Percentiles rank a stretch among this genome's conserved stretches.
phyloP scores from a whole-genome alignment of 352 stramenopile genomes.

The Thraustochytrium sp. region DNA sequence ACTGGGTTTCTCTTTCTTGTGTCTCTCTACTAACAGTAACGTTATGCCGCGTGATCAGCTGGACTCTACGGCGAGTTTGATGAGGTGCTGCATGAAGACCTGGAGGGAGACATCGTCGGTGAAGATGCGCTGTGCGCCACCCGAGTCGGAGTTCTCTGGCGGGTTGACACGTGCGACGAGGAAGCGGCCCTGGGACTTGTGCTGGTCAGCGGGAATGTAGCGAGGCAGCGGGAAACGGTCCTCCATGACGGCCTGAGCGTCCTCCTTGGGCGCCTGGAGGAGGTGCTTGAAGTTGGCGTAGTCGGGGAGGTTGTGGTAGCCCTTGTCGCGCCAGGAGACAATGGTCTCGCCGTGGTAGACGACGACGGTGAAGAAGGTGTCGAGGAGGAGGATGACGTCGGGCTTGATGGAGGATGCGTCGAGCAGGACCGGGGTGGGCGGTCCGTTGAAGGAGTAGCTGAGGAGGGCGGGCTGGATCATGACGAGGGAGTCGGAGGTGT shows the following conservation, averaged over 20 bases:
- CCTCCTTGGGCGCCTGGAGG: conserved; percentile 85
- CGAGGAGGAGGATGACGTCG: conserved; percentile 96
- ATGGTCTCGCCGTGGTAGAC: conserved; percentile 99
- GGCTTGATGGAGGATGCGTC: conserved; percentile 83
- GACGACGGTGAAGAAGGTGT: conserved; percentile 99
- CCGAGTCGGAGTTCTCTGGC: conserved; percentile 87
- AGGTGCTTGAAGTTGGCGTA: conserved; percentile 98
- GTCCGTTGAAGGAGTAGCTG: conserved; percentile 90
- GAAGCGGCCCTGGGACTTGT: conserved; percentile 98
- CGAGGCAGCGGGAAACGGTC: conserved; percentile 93
- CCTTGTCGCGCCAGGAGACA: conserved; percentile 92
- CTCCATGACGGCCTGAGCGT: conserved; percentile 98
- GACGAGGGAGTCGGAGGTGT: conserved; percentile 95
- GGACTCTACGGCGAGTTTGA: conserved; percentile 74
- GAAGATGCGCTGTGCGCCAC: conserved; percentile 88
- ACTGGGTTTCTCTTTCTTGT: no score
- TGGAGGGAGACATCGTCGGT: conserved; percentile 99
- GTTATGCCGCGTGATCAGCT: no score
- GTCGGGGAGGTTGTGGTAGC: conserved; percentile 83
- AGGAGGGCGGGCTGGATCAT: conserved; percentile 99
- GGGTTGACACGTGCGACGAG: conserved; percentile 99
- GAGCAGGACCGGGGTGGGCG: conserved; percentile 77
- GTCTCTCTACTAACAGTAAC: no score
- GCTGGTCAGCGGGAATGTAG: conserved; percentile 99
- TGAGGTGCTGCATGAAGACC: conserved; percentile 99